Evolutionary conservation across 805 yeast genomes (phyloP), one percentile per base, ranked within the genome.

Genomic region (Starmerella sp.): DNA sequence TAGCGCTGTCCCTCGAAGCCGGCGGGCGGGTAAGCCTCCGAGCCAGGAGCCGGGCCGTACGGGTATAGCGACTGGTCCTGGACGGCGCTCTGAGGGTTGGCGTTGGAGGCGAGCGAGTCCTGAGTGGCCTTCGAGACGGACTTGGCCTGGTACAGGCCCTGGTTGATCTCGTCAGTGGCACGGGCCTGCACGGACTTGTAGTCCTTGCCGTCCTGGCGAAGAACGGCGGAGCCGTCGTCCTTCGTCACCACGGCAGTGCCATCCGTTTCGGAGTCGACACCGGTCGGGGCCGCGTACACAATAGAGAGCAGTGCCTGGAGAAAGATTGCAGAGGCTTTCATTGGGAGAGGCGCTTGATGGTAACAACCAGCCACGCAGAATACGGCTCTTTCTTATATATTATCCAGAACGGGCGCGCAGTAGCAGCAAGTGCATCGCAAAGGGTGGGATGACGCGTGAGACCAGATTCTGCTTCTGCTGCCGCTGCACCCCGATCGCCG

Each of bases 261-360:
- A 14, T 39, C 52, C 29, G 53, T 48, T 8, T 42, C 49, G 10
- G 11, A 32, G 15, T 31, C 15, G 15, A 10, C 45, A 15, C n/a
- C 36, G 7, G 36, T 13, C 38, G 50, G 64, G 11, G 62, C 62
- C 6, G 62, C 62, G 38, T 58, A 22, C 8, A 52, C 62, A 17
- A 53, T 42, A 45, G 61, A 54, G 28, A 59, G 46, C 11, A 60
- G 52, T 6, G 64, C 62, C 46, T 57, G 59, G 31, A 57, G 41
- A 22, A 57, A 41, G 50, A 54, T 15, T 22, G 37, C 32, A 22
- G 57, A 46, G 10, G 41, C n/a, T 34, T 54, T 48, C 60, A 57
- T 57, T 9, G 31, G 6, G 6, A 30, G 28, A 11, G n/a, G 14
- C 30, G 30, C 28, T 34, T n/a, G 43, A 22, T 39, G 34, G 15